Evolutionary conservation across 371 early-diverging fungal genomes (phyloP), one percentile per base, ranked within the genome.

Genomic region (Rhizopus arrhizus): DNA sequence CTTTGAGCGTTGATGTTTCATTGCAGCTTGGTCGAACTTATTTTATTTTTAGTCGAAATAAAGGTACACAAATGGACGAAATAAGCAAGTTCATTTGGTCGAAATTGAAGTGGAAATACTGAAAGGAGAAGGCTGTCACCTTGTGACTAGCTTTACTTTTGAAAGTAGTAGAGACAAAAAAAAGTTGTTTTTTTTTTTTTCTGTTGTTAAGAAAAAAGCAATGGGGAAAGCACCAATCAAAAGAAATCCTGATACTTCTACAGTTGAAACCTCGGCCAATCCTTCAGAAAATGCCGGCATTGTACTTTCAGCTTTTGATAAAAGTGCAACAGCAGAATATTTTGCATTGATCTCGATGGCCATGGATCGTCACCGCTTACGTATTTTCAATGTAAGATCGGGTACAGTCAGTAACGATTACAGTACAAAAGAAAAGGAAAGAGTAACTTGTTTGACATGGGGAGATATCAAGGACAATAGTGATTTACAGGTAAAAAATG

Each of bases 291-390:
- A 68, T 40, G 71, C 75, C 5, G 75, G 74, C 53, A 76, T 82
- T 56, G 66, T 82, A 28, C 78, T 85, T 43, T 86, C 86, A 0
- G 78, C 80, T 12, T 87, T 86, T 67, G 85, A 85, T 38, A 72
- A 76, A 10, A 80, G 74, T 8, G 66, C 75, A 22, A 68, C 68
- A 22, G 83, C 82, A 43, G 80, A 80, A 56, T 77, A 81, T 68
- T 88, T 88, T 76, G 90, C 89, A 33, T 73, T 88, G 53, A 86
- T 89, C 42, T 82, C 89, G 12, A 88, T 82, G 34, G 85, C 82
- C 56, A 78, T 89, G 47, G 91, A 88, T 77, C 82, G 86, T 53
- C 83, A 86, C 64, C 84, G 87, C 46, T 74, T 91, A 16, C 83
- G 88, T 42, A 79, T 91, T 58, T 89, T 86, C 58, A 89, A 89